Conservation (phyloP, 345 rosid genomes). For the Erysimum cheiranthoides region DNA sequence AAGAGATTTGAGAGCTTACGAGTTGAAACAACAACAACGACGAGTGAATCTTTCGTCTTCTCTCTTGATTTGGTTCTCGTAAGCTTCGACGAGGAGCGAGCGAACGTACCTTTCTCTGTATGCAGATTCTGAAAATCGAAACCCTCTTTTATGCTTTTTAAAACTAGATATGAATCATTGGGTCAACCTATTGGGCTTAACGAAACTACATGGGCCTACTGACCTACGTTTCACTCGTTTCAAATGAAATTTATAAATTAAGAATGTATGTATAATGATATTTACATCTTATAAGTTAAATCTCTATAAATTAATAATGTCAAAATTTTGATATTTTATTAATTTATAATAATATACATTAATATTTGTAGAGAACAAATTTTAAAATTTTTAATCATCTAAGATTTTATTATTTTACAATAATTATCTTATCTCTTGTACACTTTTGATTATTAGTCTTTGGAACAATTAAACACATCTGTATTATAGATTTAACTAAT, state of each 20-base stretch:
- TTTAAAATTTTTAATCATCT: too few species aligned
- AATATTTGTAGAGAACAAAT: too few species aligned
- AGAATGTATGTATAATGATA: too few species aligned
- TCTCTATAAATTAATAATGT: too few species aligned
- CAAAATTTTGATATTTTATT: too few species aligned
- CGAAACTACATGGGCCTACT: constrained; percentile 1
- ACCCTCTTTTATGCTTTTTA: neutral
- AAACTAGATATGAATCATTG: neutral
- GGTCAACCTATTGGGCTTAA: neutral
- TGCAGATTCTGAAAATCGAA: neutral
- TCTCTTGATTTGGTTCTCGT: neutral
- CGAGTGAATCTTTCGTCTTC: neutral
- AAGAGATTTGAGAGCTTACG: neutral
- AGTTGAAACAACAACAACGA: neutral
- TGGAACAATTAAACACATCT: too few species aligned
- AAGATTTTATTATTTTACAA: too few species aligned
- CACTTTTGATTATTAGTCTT: too few species aligned
- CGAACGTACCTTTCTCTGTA: neutral
- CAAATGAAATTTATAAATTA: neutral
- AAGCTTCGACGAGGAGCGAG: neutral
- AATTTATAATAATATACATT: too few species aligned
- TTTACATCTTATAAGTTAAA: too few species aligned
- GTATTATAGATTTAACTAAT: too few species aligned
- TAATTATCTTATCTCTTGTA: too few species aligned
- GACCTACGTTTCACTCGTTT: neutral